Conservation (phyloP, 2,329 filamentous ascomycete species). For the Pestalotiopsis sp. region DNA sequence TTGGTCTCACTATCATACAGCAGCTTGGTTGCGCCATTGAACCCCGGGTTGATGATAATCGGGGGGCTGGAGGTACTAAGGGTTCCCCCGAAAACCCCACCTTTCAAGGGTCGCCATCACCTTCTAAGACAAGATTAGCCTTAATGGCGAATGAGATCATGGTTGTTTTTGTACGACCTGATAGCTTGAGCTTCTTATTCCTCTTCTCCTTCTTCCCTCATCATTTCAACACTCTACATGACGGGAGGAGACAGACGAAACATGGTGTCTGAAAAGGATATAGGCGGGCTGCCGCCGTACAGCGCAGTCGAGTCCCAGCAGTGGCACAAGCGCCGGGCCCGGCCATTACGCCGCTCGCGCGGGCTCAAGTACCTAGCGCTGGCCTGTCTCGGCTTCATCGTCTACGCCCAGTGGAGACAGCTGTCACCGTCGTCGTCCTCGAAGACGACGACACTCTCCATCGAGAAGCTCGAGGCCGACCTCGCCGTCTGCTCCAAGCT, state of each 20-base stretch:
- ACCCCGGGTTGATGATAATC: slow-evolving; percentile 4
- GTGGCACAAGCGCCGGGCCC: slow-evolving; percentile 29
- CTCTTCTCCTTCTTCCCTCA: background rate
- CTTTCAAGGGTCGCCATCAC: background rate
- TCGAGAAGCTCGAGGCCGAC: slow-evolving; percentile 55
- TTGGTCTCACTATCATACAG: background rate
- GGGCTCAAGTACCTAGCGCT: slow-evolving; percentile 45
- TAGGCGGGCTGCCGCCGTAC: slow-evolving; percentile 45
- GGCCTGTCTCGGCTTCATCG: slow-evolving; percentile 52
- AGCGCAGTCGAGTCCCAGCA: slow-evolving; percentile 31
- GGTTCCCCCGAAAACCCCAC: background rate
- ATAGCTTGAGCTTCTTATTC: background rate
- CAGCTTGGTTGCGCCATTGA: background rate
- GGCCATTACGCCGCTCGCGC: slow-evolving; percentile 44
- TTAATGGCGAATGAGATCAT: slow-evolving; percentile 3
- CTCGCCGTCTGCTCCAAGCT: slow-evolving; percentile 59
- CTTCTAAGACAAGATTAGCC: slow-evolving; percentile 11
- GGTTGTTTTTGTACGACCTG: background rate
- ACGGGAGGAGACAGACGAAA: background rate
- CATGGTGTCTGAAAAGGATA: slow-evolving; percentile 41
- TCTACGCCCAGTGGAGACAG: slow-evolving; percentile 52
- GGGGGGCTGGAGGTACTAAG: slow-evolving; percentile 2
- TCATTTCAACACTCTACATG: background rate
- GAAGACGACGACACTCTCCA: slow-evolving; percentile 42
- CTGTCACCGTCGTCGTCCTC: slow-evolving; percentile 23